phyloP scores from a whole-genome alignment of 371 early-diverging fungal species.

The Apophysomyces trapeziformis region DNA sequence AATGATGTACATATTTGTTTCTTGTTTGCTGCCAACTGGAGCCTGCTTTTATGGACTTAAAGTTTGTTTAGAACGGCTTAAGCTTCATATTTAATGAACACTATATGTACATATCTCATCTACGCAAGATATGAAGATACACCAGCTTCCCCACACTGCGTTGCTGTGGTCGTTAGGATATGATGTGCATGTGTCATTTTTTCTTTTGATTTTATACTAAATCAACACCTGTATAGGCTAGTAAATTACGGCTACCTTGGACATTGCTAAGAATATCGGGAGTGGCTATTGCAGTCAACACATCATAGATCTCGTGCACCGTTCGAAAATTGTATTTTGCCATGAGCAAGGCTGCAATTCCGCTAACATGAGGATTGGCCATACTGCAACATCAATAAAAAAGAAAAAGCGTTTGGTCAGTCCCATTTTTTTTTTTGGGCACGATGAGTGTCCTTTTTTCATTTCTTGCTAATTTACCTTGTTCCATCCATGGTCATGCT shows the following conservation, averaged over 20 bases:
- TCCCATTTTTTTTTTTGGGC: background rate
- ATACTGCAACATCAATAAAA: constrained; percentile 48
- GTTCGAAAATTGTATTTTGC: constrained; percentile 14
- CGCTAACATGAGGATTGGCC: constrained; percentile 72
- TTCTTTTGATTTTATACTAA: background rate
- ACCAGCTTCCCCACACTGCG: too few species aligned
- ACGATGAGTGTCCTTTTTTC: too few species aligned
- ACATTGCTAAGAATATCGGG: constrained; percentile 17
- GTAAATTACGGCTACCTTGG: constrained; percentile 17
- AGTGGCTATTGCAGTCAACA: constrained; percentile 18
- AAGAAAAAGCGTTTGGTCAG: constrained; percentile 7
- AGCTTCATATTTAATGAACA: too few species aligned
- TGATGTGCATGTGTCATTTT: too few species aligned
- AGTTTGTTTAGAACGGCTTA: too few species aligned
- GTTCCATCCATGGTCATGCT: constrained; percentile 68
- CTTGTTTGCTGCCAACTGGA: too few species aligned
- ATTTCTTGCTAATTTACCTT: constrained; percentile 33
- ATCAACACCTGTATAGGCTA: constrained; percentile 23
- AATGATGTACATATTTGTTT: too few species aligned
- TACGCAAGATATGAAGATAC: too few species aligned
- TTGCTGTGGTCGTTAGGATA: too few species aligned
- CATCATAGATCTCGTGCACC: constrained; percentile 22
- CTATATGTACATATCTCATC: too few species aligned
- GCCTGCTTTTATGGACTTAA: too few species aligned
- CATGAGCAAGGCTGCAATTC: constrained; percentile 47